These are phyloP conservation scores for Benincasa hispida DNA, from an alignment of 306 rosid genomes.

Conservation along the genomic window DNA sequence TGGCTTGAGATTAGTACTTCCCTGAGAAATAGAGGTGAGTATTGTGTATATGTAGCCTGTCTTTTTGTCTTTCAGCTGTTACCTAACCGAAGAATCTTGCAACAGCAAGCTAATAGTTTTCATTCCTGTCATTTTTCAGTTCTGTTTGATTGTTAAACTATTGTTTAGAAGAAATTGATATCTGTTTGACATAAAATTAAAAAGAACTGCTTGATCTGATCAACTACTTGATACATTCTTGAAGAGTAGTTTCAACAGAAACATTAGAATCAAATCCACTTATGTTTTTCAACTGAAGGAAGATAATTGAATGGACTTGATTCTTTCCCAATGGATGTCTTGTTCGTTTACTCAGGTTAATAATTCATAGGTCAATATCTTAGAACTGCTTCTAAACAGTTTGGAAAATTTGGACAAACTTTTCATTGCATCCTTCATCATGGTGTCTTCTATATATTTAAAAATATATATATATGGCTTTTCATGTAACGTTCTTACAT, in stretches of 20 bases:
- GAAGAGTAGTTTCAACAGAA: background rate
- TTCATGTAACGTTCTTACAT: background rate
- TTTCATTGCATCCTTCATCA: background rate
- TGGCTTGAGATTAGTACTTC: background rate
- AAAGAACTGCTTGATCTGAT: background rate
- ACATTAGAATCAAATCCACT: background rate
- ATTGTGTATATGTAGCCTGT: constrained; percentile 2
- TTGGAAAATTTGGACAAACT: background rate
- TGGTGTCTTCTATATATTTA: background rate
- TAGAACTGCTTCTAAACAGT: background rate
- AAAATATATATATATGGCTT: background rate
- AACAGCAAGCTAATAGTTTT: background rate
- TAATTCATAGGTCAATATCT: background rate
- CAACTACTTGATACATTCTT: background rate
- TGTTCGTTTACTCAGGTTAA: background rate
- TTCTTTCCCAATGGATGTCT: background rate
- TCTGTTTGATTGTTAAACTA: background rate
- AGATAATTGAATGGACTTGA: background rate
- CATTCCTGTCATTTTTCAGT: background rate
- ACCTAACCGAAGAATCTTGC: background rate
- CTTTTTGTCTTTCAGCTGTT: background rate
- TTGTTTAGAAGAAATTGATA: background rate
- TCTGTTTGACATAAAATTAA: background rate
- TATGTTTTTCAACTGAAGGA: background rate
- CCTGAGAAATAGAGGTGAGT: background rate